Conservation (phyloP, 441 rosid genomes). For the Adansonia grandidieri region DNA sequence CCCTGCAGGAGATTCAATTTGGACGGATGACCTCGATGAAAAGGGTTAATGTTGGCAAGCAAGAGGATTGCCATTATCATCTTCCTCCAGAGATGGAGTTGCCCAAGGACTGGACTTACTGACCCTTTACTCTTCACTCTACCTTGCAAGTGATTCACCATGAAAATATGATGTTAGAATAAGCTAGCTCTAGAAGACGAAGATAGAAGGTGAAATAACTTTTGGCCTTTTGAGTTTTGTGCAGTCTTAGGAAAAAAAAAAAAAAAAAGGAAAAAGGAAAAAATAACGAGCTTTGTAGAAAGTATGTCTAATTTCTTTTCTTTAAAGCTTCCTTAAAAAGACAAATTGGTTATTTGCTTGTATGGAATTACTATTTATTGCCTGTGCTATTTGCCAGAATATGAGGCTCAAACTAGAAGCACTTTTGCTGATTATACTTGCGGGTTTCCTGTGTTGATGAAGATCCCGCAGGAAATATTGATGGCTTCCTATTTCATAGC, state of each 20-base stretch:
- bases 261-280: not conserved
- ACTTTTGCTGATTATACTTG: conserved; percentile 16
- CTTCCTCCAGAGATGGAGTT: conserved; percentile 50
- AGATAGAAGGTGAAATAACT: conserved; percentile 12
- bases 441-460: not conserved
- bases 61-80: conserved; percentile 42
- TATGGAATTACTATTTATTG: too few relatives aligned
- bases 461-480: conserved; percentile 10
- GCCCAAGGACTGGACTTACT: conserved; percentile 55
- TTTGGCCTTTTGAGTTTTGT: conserved; percentile 24
- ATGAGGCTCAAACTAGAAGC: not conserved
- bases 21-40: conserved; percentile 29
- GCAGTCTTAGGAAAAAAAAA: conserved; percentile 1
- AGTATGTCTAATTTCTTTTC: not conserved
- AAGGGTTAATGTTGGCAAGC: conserved; percentile 29
- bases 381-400: too few relatives aligned
- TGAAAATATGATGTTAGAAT: not conserved
- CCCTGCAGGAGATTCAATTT: conserved; percentile 22
- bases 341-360: not conserved
- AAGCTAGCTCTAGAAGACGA: not conserved
- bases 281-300: not conserved
- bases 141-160: not conserved
- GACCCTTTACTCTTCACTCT: not conserved
- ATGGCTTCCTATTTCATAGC: conserved; percentile 15
- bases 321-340: not conserved